Conservation (phyloP, 2,329 filamentous ascomycete species). For the Trichoderma sp. region DNA sequence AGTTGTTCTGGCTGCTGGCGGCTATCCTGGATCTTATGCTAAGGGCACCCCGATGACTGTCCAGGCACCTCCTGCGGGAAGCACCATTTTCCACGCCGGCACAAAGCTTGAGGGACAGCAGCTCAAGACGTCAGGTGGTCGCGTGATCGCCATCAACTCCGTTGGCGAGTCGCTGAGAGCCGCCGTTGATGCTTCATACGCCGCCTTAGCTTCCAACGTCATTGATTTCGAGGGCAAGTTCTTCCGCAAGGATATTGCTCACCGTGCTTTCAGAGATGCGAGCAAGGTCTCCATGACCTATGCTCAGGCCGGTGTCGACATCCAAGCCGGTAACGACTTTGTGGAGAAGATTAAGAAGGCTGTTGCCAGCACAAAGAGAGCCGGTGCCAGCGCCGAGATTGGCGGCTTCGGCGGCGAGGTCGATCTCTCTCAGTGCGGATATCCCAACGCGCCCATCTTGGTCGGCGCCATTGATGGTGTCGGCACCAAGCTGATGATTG, state of each 20-base stretch:
- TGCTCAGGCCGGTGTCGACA: slow-evolving; percentile 87
- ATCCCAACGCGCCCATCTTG: slow-evolving; percentile 69
- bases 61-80: slow-evolving; percentile 40
- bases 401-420: slow-evolving; percentile 82
- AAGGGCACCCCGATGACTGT: slow-evolving; percentile 68
- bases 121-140: slow-evolving; percentile 76
- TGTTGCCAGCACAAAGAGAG: slow-evolving; percentile 78
- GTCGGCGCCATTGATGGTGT: slow-evolving; percentile 97
- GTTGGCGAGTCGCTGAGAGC: slow-evolving; percentile 68
- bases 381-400: slow-evolving; percentile 88
- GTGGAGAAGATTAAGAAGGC: slow-evolving; percentile 88
- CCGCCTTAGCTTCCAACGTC: slow-evolving; percentile 62
- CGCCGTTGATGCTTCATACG: slow-evolving; percentile 85
- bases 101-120: slow-evolving; percentile 63
- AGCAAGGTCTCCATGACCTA: slow-evolving; percentile 67
- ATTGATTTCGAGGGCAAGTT: slow-evolving; percentile 89
- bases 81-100: slow-evolving; percentile 87
- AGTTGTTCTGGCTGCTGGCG: slow-evolving; percentile 88
- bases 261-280: slow-evolving; percentile 60
- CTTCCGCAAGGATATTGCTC: slow-evolving; percentile 88
- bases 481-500: slow-evolving; percentile 95
- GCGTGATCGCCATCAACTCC: slow-evolving; percentile 91
- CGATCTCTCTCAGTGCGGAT: slow-evolving; percentile 66
- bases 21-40: slow-evolving; percentile 81
- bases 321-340: slow-evolving; percentile 89